Evolutionary conservation across 2,329 filamentous ascomycete genomes (phyloP).

Genomic region (Penicillium brevicompactum): DNA sequence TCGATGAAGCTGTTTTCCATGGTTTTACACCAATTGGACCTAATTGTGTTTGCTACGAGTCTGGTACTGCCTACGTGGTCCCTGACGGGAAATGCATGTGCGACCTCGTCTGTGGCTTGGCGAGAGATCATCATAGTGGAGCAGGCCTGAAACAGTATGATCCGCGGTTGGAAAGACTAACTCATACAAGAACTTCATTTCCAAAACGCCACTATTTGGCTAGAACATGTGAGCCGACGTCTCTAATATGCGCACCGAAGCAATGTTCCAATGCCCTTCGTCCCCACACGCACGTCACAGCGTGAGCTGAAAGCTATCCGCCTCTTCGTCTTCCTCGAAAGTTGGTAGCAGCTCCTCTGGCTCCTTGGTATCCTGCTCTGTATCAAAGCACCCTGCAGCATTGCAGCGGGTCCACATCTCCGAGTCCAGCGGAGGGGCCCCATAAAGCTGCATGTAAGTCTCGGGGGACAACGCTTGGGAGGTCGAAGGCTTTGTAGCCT

Average conservation of each 20-base stretch:
- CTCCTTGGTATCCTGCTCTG: conserved; percentile 20
- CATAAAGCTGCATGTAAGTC: conserved; percentile 47
- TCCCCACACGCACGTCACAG: conserved; percentile 25
- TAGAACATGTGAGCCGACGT: conserved; percentile 3
- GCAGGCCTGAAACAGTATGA: conserved; percentile 28
- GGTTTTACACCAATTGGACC: background rate
- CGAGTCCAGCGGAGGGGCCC: conserved; percentile 43
- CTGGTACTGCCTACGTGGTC: conserved; percentile 7
- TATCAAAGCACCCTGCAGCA: conserved; percentile 41
- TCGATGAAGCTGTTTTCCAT: background rate
- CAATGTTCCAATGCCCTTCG: conserved; percentile 7
- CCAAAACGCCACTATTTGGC: conserved; percentile 19
- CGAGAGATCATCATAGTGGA: conserved; percentile 24
- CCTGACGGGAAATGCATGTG: conserved; percentile 11
- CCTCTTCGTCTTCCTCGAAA: conserved; percentile 44
- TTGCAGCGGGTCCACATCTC: conserved; percentile 48
- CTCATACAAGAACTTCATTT: conserved; percentile 17
- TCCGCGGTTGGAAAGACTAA: conserved; percentile 18
- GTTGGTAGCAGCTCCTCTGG: conserved; percentile 32
- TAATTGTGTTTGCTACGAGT: background rate
- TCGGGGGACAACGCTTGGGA: conserved; percentile 41
- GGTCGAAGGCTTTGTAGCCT: conserved; percentile 20
- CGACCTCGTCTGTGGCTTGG: conserved; percentile 17
- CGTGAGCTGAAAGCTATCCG: conserved; percentile 43
- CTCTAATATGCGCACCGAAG: conserved; percentile 12